Base-by-base conservation (phyloP, 1,284 basidiomycete genomes). In the Boletellus sp. region DNA sequence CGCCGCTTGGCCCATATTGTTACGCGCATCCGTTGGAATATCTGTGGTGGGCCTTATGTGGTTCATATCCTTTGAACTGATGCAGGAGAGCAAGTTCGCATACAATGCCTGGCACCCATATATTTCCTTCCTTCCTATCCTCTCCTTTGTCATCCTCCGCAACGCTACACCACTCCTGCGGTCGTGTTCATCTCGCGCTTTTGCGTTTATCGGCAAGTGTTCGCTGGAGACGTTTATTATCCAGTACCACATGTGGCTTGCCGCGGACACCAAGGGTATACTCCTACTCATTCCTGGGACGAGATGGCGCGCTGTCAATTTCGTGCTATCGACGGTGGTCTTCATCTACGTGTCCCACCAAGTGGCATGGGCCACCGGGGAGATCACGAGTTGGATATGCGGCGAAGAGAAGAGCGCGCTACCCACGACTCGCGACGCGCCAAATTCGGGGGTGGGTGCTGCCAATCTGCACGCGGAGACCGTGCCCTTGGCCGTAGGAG, bases 181-280 rank as follows among this genome's bases (percentile, higher is more conserved):
- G 19, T 87, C 88, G 1, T 79, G 76, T 26, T 82, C 81, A 21
- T 89, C 85, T 11, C 74, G 74, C 28, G 71, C 83, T 19, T 94
- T 93, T 71, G 83, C 82, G 37, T 92, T 89, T 68, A 79, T 94
- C 51, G 92, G 92, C 39, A 82, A 77, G 63, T 91, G 88, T 68
- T 91, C 88, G 6, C 76, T 93, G 42, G 91, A 93, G 69, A 87
- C 89, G 0, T 93, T 92, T 67, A 88, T 94, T 63, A 82, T 93
- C 57, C 91, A 95, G 66, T 94, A 87, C 71, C 92, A 95, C 68
- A 76, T 92, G 47, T 94, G 91, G 89, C 77, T 95, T 36, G 91
- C 89, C 0, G 89, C 81, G 5, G 92, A 95, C 64, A 92, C 89
- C 18, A 91, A 91, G 65, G 90, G 89, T 18, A 77, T 94, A 56